phyloP scores from a whole-genome alignment of 345 rosid species.

The Hibiscus tridactylites region DNA sequence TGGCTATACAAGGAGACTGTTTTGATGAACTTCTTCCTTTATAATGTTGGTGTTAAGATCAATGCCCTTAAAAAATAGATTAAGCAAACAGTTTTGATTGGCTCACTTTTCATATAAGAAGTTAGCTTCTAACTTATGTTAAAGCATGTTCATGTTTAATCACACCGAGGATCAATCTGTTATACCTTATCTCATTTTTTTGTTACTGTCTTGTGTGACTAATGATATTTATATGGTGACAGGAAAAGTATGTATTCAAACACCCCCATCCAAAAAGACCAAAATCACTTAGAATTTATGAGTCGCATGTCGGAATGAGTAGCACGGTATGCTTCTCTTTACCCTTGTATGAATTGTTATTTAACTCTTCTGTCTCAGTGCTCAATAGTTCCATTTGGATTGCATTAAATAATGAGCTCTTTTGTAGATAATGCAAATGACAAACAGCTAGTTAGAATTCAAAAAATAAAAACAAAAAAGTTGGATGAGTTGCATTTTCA shows the following conservation, averaged over 20 bases:
- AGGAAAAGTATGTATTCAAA: slow-evolving; percentile 74
- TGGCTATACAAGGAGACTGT: neutral
- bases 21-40: neutral
- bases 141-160: neutral
- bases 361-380: neutral
- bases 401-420: neutral
- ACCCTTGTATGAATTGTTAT: slow-evolving; percentile 5
- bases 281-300: slow-evolving; percentile 81
- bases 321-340: slow-evolving; percentile 57
- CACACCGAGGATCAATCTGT: neutral
- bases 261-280: slow-evolving; percentile 87
- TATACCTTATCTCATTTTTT: neutral
- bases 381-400: neutral
- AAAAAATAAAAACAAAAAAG: neutral
- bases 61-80: too few species aligned
- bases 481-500: neutral
- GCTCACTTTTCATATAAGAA: neutral
- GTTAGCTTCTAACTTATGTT: neutral
- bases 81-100: neutral
- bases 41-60: too few species aligned
- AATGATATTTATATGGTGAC: slow-evolving; percentile 24
- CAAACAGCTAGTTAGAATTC: neutral
- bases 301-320: slow-evolving; percentile 98
- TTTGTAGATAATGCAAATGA: neutral
- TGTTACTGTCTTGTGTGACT: neutral